Evolutionary conservation across 75 land plant genomes (phyloP), one percentile per base, ranked within the genome.

Genomic region (Selaginella tamariscina): DNA sequence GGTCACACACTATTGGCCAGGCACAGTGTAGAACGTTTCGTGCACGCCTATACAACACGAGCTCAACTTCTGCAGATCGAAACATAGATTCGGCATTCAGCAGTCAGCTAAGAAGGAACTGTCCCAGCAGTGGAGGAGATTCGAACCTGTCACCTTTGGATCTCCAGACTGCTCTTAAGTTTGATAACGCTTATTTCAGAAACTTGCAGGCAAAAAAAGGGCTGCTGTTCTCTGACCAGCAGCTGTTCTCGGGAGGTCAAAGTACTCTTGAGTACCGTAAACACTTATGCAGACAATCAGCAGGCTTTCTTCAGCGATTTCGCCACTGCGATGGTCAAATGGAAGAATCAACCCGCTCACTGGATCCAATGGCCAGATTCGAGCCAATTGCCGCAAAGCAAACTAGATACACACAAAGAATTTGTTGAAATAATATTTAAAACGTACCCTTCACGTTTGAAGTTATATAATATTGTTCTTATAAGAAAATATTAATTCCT

Each of bases 1-100:
- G 90, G 0, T 87, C 83, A 0, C 90, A 87, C 69, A 82, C 90
- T 8, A 80, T 87, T 22, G 90, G 90, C 5, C 80, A 80, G 56
- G 90, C 90, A 0, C 73, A 88, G 24, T 87, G 90, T 77, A 64
- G 81, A 9, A 73, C 79, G 0, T 87, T 87, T 70, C 74, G 56
- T 28, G 33, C 32, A 27, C 77, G 49, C 76, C 60, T 72, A 31
- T 73, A 76, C 70, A n/a, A n/a, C n/a, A n/a, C n/a, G n/a, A n/a
- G n/a, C n/a, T n/a, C n/a, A n/a, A n/a, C n/a, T n/a, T n/a, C n/a
- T n/a, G n/a, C 54, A 20, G 77, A 71, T 27, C 2, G 69, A 30
- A 72, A 67, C 62, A 70, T 74, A 22, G 32, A 74, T 20, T 2
- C 54, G 59, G 56, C 54, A 32, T 56, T 27, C 9, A 33, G 32